phyloP scores from a whole-genome alignment of 179 eudicot species.

The Camellia oleifera region DNA sequence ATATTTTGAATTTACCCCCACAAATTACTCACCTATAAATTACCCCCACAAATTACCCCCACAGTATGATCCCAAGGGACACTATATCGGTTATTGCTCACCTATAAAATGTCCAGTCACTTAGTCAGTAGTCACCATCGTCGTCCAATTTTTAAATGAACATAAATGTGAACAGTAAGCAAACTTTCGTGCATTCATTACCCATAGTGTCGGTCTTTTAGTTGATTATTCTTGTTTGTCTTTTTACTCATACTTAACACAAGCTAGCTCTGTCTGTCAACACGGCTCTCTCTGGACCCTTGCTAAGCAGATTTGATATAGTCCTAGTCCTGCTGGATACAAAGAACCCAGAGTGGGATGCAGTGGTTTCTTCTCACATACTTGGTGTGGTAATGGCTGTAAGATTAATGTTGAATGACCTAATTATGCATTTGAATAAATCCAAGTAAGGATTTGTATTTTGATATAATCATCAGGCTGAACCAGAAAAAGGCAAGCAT shows the following conservation, averaged over 20 bases:
- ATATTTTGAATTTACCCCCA: too few relatives aligned
- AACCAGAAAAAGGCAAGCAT: conserved; percentile 31
- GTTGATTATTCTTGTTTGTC: conserved; percentile 1
- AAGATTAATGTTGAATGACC: background rate
- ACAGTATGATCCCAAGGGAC: too few relatives aligned
- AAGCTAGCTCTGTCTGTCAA: conserved; percentile 75
- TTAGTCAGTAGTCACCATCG: too few relatives aligned
- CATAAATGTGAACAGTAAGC: background rate
- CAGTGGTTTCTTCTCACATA: conserved; percentile 92
- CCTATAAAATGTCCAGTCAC: background rate
- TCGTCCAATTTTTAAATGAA: background rate
- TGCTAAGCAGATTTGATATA: conserved; percentile 92
- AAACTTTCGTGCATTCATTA: too few relatives aligned
- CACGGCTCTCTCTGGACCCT: conserved; percentile 92
- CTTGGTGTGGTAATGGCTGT: conserved; percentile 53
- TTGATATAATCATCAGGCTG: conserved; percentile 35
- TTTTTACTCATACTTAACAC: conserved; percentile 22
- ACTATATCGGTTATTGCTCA: background rate
- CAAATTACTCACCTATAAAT: too few relatives aligned
- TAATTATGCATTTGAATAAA: conserved; percentile 11
- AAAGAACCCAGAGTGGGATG: conserved; percentile 95
- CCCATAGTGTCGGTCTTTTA: background rate
- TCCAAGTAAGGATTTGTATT: background rate
- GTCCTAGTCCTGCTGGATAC: conserved; percentile 88
- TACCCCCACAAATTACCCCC: too few relatives aligned